Base-by-base conservation (phyloP, 495 filamentous ascomycete species). In the Barbatosphaeria neglecta region DNA sequence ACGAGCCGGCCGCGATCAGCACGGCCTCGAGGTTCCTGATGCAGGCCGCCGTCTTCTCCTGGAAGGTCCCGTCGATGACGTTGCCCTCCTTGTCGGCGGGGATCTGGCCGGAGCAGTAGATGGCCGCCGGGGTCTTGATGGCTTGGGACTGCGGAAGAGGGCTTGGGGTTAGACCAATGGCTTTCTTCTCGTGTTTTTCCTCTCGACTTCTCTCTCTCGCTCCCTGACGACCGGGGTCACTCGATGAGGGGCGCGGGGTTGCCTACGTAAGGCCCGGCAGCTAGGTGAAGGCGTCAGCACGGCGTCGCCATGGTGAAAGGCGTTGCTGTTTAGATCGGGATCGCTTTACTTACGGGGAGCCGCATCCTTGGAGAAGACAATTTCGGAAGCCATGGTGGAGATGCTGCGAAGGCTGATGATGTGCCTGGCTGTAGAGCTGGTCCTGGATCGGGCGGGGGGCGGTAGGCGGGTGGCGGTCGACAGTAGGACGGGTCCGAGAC, bases 81-180 rank as follows among this genome's bases (percentile, higher is more conserved):
- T 82, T 82, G 51, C 86, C 88, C 44, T 76, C 53, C 52, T 77
- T 67, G 60, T 88, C 83, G 50, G 83, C 83, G 51, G 88, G 90
- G 54, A 96, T 89, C 65, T 92, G 88, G 59, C 90, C 90, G 6
- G 90, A 96, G 69, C 89, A 82, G 75, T 86, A 97, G 71, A 96
- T 83, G 54, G 82, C 74, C 41, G 76, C 76, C 46, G 86, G 81
- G 46, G 88, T 88, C 53, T 80, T 80, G 70, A 95, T 83, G 55
- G 87, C 87, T 72, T 95, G 90, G 57, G 88, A 87, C 86, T 95
- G 45, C 16, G 15, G 28, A n/a, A n/a, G n/a, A n/a, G n/a, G n/a
- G n/a, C n/a, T n/a, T n/a, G n/a, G n/a, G n/a, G n/a, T n/a, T n/a
- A n/a, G n/a, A n/a, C n/a, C n/a, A n/a, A n/a, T n/a, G n/a, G n/a